Percentiles rank a stretch among this genome's conserved stretches.
These are phyloP conservation scores for Lignosus rhinocerotis DNA, from an alignment of 1,284 basidiomycete species.

Conservation along the genomic window DNA sequence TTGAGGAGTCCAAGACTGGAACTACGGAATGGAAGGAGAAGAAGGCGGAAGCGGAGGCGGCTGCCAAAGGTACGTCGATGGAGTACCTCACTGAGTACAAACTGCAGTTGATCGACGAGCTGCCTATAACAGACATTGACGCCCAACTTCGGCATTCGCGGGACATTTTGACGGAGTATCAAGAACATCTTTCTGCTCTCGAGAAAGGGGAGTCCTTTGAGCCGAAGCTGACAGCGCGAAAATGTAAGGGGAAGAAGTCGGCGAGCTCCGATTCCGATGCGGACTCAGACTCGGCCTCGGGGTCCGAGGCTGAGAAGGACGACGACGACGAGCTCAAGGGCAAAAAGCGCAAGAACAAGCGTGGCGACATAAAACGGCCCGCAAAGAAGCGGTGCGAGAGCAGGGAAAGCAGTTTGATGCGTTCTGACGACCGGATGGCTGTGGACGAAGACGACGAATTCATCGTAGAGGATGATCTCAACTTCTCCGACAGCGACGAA, in stretches of 20 bases:
- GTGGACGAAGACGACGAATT: constrained; percentile 29
- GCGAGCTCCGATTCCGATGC: constrained; percentile 9
- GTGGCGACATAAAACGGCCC: constrained; percentile 41
- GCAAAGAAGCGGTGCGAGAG: constrained; percentile 51
- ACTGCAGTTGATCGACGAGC: not conserved
- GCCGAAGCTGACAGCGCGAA: constrained; percentile 41
- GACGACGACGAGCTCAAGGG: constrained; percentile 15
- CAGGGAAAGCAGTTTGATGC: constrained; percentile 28
- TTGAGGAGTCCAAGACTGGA: constrained; percentile 41
- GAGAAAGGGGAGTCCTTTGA: constrained; percentile 46
- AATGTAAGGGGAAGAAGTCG: constrained; percentile 22
- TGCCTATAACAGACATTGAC: constrained; percentile 35
- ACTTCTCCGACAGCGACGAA: constrained; percentile 28
- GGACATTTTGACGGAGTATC: constrained; percentile 41
- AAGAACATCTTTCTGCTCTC: constrained; percentile 49
- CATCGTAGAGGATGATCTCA: constrained; percentile 30
- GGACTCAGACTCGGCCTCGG: constrained; percentile 3
- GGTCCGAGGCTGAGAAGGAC: constrained; percentile 11
- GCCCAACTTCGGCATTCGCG: constrained; percentile 43
- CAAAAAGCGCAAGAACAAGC: constrained; percentile 53
- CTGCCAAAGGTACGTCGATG: constrained; percentile 41
- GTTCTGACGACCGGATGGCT: constrained; percentile 28
- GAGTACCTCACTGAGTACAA: not conserved
- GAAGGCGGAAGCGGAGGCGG: constrained; percentile 42
- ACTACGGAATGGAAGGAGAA: constrained; percentile 42